A percentile compares a stretch with the other conserved stretches of the same genome.
Conservation (phyloP, 768 basidiomycete species). For the Lentinula raphanica region DNA sequence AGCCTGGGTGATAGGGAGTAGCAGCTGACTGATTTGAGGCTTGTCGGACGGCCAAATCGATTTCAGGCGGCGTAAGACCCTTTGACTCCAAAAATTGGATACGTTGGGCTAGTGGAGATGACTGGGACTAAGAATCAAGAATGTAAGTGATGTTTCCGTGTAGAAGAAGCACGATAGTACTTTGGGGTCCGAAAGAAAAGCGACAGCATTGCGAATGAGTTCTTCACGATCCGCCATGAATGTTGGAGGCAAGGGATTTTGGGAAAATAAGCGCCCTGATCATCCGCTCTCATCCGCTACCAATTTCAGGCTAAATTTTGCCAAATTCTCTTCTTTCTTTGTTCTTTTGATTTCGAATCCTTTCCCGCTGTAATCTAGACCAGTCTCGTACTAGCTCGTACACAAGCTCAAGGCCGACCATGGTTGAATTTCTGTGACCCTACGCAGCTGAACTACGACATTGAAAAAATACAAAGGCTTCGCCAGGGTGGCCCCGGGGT, state of each 20-base stretch:
- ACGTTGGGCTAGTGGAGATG: slow-evolving; percentile 76
- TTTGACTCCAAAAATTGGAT: slow-evolving; percentile 95
- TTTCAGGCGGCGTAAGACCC: slow-evolving; percentile 78
- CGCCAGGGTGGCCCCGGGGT: background rate
- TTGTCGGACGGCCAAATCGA: slow-evolving; percentile 77
- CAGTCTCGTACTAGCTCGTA: too few relatives aligned
- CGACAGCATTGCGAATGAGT: slow-evolving; percentile 74
- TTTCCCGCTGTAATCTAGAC: too few relatives aligned
- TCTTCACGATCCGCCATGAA: slow-evolving; percentile 60
- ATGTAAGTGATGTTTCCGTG: background rate
- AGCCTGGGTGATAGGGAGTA: slow-evolving; percentile 22
- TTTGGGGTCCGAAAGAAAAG: slow-evolving; percentile 82
- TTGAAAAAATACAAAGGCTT: background rate
- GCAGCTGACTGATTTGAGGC: slow-evolving; percentile 31
- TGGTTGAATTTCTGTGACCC: too few relatives aligned
- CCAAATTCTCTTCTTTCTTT: too few relatives aligned
- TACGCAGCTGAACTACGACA: too few relatives aligned
- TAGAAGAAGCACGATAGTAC: slow-evolving; percentile 30
- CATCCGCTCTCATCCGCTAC: too few relatives aligned
- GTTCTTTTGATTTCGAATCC: background rate
- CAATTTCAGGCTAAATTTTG: too few relatives aligned
- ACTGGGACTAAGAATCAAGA: slow-evolving; percentile 49
- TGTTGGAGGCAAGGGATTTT: slow-evolving; percentile 11
- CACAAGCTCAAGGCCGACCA: too few relatives aligned
- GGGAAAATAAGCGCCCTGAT: background rate